phyloP scores from a whole-genome alignment of 306 rosid genomes.

The Cucurbita pepo region DNA sequence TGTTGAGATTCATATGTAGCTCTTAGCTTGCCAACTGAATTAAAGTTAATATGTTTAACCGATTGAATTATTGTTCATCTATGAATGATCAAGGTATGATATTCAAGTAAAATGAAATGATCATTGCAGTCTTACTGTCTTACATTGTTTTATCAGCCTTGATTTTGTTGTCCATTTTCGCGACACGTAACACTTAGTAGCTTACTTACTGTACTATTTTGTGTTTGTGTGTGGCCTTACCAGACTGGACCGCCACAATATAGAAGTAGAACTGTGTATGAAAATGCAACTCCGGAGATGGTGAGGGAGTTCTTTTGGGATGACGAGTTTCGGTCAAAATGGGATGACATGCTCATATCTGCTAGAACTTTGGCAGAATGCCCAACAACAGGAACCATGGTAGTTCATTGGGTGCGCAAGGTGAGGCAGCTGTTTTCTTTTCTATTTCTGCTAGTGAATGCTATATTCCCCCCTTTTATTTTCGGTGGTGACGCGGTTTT shows the following conservation, averaged over 20 bases:
- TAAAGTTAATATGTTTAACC: background rate
- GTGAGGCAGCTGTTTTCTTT: conserved; percentile 3
- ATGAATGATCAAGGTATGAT: background rate
- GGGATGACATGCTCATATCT: conserved; percentile 45
- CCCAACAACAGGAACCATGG: conserved; percentile 37
- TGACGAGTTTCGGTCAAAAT: conserved; percentile 30
- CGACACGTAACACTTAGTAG: background rate
- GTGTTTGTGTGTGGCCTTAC: background rate
- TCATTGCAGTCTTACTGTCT: background rate
- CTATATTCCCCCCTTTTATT: background rate
- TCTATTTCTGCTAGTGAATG: background rate
- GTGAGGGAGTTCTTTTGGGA: conserved; percentile 58
- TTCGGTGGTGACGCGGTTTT: background rate
- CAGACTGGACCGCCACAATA: conserved; percentile 54
- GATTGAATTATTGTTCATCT: background rate
- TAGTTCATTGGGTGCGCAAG: conserved; percentile 48
- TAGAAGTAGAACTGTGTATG: conserved; percentile 33
- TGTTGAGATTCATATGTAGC: background rate
- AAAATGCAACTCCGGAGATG: conserved; percentile 34
- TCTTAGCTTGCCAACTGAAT: background rate
- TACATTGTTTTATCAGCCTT: background rate
- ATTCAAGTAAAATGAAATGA: background rate
- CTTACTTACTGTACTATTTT: background rate
- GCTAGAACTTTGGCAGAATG: conserved; percentile 34
- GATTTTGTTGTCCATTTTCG: background rate